phyloP scores from a whole-genome alignment of 1,139 yeast genomes.

The Saccharomyces hybrid region DNA sequence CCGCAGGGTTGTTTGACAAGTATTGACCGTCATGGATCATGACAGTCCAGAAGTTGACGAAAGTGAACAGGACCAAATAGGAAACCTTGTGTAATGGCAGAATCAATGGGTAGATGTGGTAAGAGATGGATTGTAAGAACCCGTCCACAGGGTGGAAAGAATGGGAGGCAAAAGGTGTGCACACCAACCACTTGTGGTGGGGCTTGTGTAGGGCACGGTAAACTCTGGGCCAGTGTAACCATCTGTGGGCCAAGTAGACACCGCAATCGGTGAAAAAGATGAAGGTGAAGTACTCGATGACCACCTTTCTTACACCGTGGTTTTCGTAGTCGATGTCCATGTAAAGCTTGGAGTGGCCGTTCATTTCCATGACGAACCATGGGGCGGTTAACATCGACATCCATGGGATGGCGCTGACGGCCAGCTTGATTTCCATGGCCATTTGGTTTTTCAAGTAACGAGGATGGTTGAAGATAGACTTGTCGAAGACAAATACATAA shows the following conservation, averaged over 20 bases:
- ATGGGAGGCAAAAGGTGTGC: constrained; percentile 96
- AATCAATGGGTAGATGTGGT: constrained; percentile 81
- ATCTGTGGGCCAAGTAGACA: constrained; percentile 83
- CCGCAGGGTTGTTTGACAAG: constrained; percentile 83
- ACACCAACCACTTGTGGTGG: constrained; percentile 98
- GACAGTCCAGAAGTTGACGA: constrained; percentile 96
- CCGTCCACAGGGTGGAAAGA: constrained; percentile 99
- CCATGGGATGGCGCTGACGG: constrained; percentile 70
- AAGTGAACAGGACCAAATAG: constrained; percentile 71
- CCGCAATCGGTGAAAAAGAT: constrained; percentile 89
- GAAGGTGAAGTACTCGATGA: constrained; percentile 65
- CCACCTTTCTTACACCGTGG: constrained; percentile 60
- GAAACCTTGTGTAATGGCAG: constrained; percentile 88
- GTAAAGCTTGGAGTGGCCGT: constrained; percentile 76
- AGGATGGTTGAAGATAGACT: constrained; percentile 88
- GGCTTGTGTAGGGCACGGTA: constrained; percentile 89
- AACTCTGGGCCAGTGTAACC: constrained; percentile 83
- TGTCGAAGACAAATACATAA: constrained; percentile 73
- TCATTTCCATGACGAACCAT: constrained; percentile 76
- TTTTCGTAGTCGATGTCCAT: constrained; percentile 53
- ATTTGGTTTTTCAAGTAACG: constrained; percentile 91
- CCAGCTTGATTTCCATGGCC: constrained; percentile 70
- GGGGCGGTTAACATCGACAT: constrained; percentile 87
- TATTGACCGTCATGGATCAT: constrained; percentile 98
- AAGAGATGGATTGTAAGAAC: constrained; percentile 83